phyloP scores from a whole-genome alignment of 2,329 filamentous ascomycete species.

The Pseudopyrenochaeta lycopersici region DNA sequence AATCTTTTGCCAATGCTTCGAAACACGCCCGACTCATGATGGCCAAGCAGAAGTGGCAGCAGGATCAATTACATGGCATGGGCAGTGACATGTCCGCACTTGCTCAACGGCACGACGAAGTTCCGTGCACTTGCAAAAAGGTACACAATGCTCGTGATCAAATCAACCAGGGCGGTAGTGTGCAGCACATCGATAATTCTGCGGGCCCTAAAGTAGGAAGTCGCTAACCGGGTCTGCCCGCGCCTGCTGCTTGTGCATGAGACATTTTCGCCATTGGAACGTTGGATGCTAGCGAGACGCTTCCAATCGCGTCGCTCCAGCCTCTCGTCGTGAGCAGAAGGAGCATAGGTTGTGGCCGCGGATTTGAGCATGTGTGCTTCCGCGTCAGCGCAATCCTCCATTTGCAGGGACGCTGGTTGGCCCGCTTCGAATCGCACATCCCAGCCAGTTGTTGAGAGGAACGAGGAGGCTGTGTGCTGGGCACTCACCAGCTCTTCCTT shows the following conservation, averaged over 20 bases:
- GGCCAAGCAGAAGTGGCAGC: neutral
- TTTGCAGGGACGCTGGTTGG: slow-evolving; percentile 14
- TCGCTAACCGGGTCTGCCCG: slow-evolving; percentile 11
- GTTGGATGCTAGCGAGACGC: slow-evolving; percentile 3
- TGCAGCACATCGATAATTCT: neutral
- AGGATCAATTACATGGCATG: neutral
- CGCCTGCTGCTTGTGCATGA: slow-evolving; percentile 34
- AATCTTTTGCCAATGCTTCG: neutral
- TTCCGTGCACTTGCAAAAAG: neutral
- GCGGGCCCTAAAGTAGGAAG: slow-evolving; percentile 1
- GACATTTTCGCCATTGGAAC: slow-evolving; percentile 45
- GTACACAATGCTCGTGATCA: slow-evolving; percentile 1
- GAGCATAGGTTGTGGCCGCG: neutral
- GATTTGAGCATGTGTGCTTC: slow-evolving; percentile 7
- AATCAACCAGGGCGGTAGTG: slow-evolving; percentile 1
- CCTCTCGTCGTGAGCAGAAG: slow-evolving; percentile 4
- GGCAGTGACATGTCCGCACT: neutral
- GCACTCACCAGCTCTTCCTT: too few species aligned
- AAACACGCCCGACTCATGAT: neutral
- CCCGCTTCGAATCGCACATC: slow-evolving; percentile 1
- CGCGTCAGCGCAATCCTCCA: slow-evolving; percentile 1
- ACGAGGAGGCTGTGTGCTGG: slow-evolving; percentile 20
- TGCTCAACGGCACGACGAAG: neutral
- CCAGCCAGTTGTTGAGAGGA: neutral
- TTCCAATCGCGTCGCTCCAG: neutral